These are phyloP conservation scores for Prunus dulcis DNA, from an alignment of 306 rosid genomes.

Conservation along the genomic window DNA sequence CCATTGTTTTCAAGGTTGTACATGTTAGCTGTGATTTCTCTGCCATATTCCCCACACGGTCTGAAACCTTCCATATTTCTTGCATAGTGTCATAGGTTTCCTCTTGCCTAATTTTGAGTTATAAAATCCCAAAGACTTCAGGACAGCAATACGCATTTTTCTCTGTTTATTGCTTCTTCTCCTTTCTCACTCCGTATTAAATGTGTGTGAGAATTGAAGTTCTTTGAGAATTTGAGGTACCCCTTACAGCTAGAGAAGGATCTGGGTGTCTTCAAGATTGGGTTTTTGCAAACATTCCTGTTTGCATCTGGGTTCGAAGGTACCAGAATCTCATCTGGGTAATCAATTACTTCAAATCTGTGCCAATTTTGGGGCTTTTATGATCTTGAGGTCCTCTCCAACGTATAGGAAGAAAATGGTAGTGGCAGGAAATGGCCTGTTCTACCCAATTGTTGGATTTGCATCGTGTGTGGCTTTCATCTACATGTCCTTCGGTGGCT, in stretches of 20 bases:
- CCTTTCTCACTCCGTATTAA: neutral
- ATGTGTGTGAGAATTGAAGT: slow-evolving; percentile 5
- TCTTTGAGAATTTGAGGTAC: slow-evolving; percentile 5
- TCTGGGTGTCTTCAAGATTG: slow-evolving; percentile 33
- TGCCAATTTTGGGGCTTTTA: slow-evolving; percentile 31
- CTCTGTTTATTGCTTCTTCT: neutral
- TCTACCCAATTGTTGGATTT: slow-evolving; percentile 72
- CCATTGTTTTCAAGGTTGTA: slow-evolving; percentile 23
- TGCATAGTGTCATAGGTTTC: slow-evolving; percentile 7
- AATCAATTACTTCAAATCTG: slow-evolving; percentile 19
- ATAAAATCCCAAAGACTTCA: neutral
- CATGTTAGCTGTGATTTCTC: slow-evolving; percentile 32
- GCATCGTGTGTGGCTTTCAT: slow-evolving; percentile 59
- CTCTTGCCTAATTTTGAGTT: neutral
- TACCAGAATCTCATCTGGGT: slow-evolving; percentile 31
- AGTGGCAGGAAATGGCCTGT: slow-evolving; percentile 54
- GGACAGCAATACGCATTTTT: neutral
- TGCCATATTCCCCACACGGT: slow-evolving; percentile 23
- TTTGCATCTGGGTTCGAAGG: slow-evolving; percentile 27
- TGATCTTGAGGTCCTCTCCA: neutral
- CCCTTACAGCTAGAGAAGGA: slow-evolving; percentile 30
- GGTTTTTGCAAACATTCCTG: slow-evolving; percentile 14
- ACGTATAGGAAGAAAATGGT: slow-evolving; percentile 43
- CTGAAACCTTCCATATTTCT: slow-evolving; percentile 27
- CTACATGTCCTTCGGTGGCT: slow-evolving; percentile 74